A percentile compares a stretch with the other conserved stretches of the same genome.
phyloP scores from a whole-genome alignment of 495 filamentous ascomycete genomes.

The Annulohypoxylon stygium region DNA sequence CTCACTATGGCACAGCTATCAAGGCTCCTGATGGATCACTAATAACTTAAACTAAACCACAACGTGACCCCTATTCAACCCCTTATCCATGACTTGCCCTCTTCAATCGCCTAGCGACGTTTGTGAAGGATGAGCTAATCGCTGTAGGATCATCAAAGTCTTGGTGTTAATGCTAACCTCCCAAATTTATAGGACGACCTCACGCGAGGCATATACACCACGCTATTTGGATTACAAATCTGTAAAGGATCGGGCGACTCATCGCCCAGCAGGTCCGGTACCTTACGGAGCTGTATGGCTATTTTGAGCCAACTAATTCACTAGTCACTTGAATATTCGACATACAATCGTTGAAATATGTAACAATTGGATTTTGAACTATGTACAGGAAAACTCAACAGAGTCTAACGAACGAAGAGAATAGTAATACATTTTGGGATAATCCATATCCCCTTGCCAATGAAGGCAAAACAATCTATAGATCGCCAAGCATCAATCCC shows the following conservation, averaged over 20 bases:
- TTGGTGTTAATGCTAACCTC: too few species aligned
- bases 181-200: too few species aligned
- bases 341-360: not conserved
- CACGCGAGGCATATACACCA: too few species aligned
- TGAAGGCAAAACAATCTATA: conserved; percentile 1
- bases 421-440: not conserved
- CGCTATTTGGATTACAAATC: too few species aligned
- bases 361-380: not conserved
- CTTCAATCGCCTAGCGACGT: too few species aligned
- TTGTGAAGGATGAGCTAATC: too few species aligned
- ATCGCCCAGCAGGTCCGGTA: too few species aligned
- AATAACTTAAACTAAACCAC: not conserved
- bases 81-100: too few species aligned
- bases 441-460: not conserved
- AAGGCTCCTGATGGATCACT: too few species aligned
- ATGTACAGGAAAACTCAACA: not conserved
- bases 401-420: not conserved
- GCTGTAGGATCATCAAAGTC: too few species aligned
- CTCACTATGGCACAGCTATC: too few species aligned
- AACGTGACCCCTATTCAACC: not conserved
- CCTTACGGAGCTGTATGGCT: not conserved
- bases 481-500: not conserved
- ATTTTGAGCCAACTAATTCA: not conserved
- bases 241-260: too few species aligned
- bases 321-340: not conserved